phyloP scores from a whole-genome alignment of 2,329 filamentous ascomycete species.

The Chaetoscypha palmicola region DNA sequence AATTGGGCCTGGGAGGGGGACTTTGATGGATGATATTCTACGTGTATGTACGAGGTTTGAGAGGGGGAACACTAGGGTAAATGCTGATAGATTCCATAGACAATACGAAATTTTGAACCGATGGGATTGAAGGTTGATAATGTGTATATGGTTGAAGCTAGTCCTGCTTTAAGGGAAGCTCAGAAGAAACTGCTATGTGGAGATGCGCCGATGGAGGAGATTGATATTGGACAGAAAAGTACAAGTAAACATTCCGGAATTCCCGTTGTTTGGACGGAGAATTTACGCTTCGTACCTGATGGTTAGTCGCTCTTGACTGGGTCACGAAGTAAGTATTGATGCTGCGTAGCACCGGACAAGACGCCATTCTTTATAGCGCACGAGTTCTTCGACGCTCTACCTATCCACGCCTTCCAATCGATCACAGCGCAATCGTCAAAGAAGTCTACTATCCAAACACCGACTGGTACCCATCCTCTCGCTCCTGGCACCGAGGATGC shows the following conservation, averaged over 20 bases:
- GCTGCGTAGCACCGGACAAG: constrained; percentile 50
- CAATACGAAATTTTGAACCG: constrained; percentile 72
- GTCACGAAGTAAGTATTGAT: neutral
- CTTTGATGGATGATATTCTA: constrained; percentile 93
- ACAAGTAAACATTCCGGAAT: constrained; percentile 66
- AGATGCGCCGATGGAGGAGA: constrained; percentile 59
- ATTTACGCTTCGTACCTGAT: constrained; percentile 26
- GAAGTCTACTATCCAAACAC: constrained; percentile 33
- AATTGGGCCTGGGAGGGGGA: constrained; percentile 87
- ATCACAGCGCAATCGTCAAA: constrained; percentile 39
- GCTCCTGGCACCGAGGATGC: constrained; percentile 21
- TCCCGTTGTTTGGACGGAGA: constrained; percentile 85
- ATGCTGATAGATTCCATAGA: constrained; percentile 43
- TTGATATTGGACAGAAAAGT: constrained; percentile 66
- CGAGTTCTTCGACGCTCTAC: constrained; percentile 97
- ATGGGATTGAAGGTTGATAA: constrained; percentile 72
- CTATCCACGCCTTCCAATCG: constrained; percentile 90
- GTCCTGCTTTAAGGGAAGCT: constrained; percentile 63
- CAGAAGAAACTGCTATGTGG: constrained; percentile 82
- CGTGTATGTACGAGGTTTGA: constrained; percentile 49
- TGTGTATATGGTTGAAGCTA: constrained; percentile 96
- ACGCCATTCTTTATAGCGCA: constrained; percentile 93
- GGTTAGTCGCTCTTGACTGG: constrained; percentile 7
- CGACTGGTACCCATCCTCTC: constrained; percentile 36
- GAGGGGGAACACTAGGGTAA: neutral